These are phyloP conservation scores for Corylus heterophylla DNA, from an alignment of 306 rosid species.

Conservation along the genomic window DNA sequence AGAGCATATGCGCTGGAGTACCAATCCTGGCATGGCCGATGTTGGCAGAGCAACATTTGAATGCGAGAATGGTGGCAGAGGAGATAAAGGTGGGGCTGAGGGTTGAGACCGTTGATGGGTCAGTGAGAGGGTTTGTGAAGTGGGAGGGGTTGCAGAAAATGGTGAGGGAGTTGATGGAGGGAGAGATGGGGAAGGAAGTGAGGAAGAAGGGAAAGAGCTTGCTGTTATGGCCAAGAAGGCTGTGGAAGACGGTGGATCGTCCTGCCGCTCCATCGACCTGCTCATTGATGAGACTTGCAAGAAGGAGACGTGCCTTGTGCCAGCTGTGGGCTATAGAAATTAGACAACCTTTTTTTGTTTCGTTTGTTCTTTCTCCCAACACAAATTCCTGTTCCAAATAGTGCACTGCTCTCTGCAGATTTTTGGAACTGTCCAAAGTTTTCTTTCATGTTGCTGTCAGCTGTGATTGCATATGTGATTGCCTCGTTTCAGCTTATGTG, in stretches of 20 bases:
- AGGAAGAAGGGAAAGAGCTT: slow-evolving; percentile 39
- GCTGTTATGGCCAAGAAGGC: slow-evolving; percentile 41
- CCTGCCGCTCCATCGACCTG: slow-evolving; percentile 23
- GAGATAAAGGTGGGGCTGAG: slow-evolving; percentile 45
- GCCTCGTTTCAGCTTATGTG: too few species aligned
- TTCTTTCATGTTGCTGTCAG: too few species aligned
- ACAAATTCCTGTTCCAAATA: too few species aligned
- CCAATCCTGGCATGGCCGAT: slow-evolving; percentile 55
- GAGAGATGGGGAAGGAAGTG: slow-evolving; percentile 34
- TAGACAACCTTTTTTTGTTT: too few species aligned
- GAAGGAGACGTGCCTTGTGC: too few species aligned
- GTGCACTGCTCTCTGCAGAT: too few species aligned
- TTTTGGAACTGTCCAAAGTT: too few species aligned
- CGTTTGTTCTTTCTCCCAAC: too few species aligned
- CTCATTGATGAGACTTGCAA: slow-evolving; percentile 11
- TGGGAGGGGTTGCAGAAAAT: slow-evolving; percentile 32
- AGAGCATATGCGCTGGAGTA: slow-evolving; percentile 48
- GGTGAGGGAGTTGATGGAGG: slow-evolving; percentile 49
- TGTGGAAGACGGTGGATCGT: slow-evolving; percentile 43
- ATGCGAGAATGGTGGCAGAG: slow-evolving; percentile 54
- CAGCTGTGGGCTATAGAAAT: too few species aligned
- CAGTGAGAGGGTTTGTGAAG: slow-evolving; percentile 40
- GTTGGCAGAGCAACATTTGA: slow-evolving; percentile 48
- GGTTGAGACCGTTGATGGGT: slow-evolving; percentile 30
- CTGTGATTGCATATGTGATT: too few species aligned